A percentile compares a stretch with the other conserved stretches of the same genome.
Evolutionary conservation across 306 rosid species (phyloP).

Genomic region (Quercus berberidifolia): DNA sequence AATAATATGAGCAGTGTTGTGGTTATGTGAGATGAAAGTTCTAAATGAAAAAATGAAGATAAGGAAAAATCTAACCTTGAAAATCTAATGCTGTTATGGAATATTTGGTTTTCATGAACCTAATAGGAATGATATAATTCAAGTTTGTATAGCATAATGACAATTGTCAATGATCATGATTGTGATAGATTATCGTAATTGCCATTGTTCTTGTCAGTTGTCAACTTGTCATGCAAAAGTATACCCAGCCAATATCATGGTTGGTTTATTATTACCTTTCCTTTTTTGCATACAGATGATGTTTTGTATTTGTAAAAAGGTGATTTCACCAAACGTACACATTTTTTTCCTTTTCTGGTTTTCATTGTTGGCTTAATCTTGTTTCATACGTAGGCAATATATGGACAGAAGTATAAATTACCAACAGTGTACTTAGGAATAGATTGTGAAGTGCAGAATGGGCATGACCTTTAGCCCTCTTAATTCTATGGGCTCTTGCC

Average conservation of each 20-base stretch:
- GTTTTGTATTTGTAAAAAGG: not conserved
- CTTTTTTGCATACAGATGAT: not conserved
- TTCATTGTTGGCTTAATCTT: not conserved
- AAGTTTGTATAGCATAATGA: too few relatives aligned
- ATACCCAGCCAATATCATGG: not conserved
- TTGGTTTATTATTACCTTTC: not conserved
- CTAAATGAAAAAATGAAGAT: not conserved
- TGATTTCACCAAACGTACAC: not conserved
- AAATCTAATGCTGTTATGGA: not conserved
- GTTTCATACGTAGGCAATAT: not conserved
- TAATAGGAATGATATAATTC: too few relatives aligned
- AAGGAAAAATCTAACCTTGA: not conserved
- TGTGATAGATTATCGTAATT: too few relatives aligned
- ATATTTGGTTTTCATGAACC: not conserved
- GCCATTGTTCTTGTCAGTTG: not conserved
- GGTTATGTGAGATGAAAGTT: not conserved
- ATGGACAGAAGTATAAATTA: not conserved
- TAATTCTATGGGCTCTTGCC: not conserved
- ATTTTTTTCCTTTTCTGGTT: not conserved
- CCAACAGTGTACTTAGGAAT: not conserved
- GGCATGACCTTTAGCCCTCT: not conserved
- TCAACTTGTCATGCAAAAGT: not conserved
- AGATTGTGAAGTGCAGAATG: not conserved
- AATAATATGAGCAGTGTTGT: not conserved
- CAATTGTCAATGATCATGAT: not conserved